Base-by-base conservation (phyloP, 495 filamentous ascomycete genomes). In the Arthonia radiata region DNA sequence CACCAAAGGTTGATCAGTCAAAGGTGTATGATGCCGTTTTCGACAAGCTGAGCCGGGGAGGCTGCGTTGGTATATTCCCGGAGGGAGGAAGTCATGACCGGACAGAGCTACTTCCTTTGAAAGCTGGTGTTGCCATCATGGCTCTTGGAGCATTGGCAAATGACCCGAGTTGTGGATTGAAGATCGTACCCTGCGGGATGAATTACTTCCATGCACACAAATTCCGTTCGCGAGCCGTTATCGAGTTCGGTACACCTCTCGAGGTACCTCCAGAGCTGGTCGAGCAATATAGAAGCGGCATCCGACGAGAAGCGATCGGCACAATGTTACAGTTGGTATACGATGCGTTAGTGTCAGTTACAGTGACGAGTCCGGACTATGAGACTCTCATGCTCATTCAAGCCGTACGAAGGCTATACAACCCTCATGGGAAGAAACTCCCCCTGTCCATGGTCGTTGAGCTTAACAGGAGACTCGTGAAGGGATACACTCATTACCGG, bases 191-290 rank as follows among this genome's bases (percentile, higher is more conserved):
- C n/a, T 83, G 80, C 26, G 89, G 89, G 33, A 94, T 94, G 86
- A 99, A 99, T 42, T 99, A 99, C 49, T 99, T 99, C 51, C 86
- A 99, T 49, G 75, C 86, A 3, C 86, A 99, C 52, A 99, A 94
- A 45, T 99, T 99, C 50, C 70, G 86, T 11, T 99, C 86, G 26
- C 63, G 86, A 42, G 89, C 89, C 19, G 86, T 99, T 2, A 66
- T 99, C 32, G 86, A 99, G 38, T 99, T 99, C 44, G 86, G 89
- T 13, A 67, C 59, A 15, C 81, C 86, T 2, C 57, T 94, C 18
- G 72, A 89, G 31, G 64, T 93, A 5, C 74, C 79, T 1, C 49
- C 31, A 10, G 73, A 90, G 37, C 50, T 92, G 3, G 81, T 93
- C 2, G 63, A 91, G 16, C 61, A 76, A 46, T 99, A 82, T 53